Evolutionary conservation across 768 basidiomycete species (phyloP).

Genomic region (Trametes villosa): DNA sequence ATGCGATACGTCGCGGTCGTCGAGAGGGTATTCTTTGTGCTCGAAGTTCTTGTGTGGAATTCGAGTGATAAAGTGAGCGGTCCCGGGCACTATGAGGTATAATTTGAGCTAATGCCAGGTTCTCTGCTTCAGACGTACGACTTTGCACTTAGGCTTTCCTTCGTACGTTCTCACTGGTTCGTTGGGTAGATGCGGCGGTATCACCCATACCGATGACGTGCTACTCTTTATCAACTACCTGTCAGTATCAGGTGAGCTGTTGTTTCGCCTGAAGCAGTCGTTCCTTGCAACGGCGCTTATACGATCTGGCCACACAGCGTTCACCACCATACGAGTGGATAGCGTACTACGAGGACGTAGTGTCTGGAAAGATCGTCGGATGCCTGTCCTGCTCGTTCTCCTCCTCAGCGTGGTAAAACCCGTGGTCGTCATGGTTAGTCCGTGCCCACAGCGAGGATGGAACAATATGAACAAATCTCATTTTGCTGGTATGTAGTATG

Average conservation of each 20-base stretch:
- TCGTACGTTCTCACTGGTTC: neutral
- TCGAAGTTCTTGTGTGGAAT: neutral
- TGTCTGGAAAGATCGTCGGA: constrained; percentile 25
- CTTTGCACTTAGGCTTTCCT: no score
- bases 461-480: neutral
- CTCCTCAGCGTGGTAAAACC: constrained; percentile 10
- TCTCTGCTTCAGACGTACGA: neutral
- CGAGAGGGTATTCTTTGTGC: constrained; percentile 7
- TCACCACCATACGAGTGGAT: constrained; percentile 17
- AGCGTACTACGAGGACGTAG: no score
- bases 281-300: no score
- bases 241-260: neutral
- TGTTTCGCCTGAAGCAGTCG: rapidly evolving
- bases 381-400: constrained; percentile 14
- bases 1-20: constrained; percentile 3
- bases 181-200: neutral
- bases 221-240: constrained; percentile 5
- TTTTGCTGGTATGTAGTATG: constrained; percentile 7
- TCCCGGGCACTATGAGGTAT: neutral
- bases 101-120: neutral
- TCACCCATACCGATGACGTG: neutral
- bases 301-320: neutral
- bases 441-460: neutral
- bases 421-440: constrained; percentile 16
- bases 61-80: neutral